Conservation (phyloP, 1,284 basidiomycete genomes). For the Xanthoconium separans region DNA sequence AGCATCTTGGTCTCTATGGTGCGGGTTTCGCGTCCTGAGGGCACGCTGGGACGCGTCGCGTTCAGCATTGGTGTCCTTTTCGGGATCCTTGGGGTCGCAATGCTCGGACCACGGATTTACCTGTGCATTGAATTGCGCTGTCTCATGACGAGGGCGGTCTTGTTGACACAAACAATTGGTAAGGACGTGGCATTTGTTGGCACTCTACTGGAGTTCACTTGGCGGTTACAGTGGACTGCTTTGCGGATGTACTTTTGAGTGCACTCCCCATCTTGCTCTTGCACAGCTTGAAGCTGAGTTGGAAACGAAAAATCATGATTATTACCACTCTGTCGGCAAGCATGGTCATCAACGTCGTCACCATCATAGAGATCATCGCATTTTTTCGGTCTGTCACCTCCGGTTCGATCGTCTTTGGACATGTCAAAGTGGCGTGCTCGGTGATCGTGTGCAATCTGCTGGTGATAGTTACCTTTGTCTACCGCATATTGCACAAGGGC, state of each 20-base stretch:
- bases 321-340: conserved; percentile 22
- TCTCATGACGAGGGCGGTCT: neutral
- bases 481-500: conserved; percentile 14
- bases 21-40: conserved; percentile 24
- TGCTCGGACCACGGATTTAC: neutral
- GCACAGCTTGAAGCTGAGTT: conserved; percentile 9
- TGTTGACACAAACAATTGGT: neutral
- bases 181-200: neutral
- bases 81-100: conserved; percentile 1
- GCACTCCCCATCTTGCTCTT: conserved; percentile 20
- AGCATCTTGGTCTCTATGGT: conserved; percentile 22
- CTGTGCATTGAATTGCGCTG: neutral
- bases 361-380: conserved; percentile 12
- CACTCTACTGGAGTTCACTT: neutral
- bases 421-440: conserved; percentile 28
- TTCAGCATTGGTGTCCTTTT: conserved; percentile 16
- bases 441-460: conserved; percentile 30
- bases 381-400: conserved; percentile 5
- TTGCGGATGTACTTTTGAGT: conserved; percentile 20
- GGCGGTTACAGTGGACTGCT: conserved; percentile 10
- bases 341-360: conserved; percentile 22
- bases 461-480: conserved; percentile 27
- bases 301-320: conserved; percentile 16
- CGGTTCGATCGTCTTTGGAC: conserved; percentile 21
- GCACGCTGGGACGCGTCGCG: conserved; percentile 4